Percentiles rank a stretch among this genome's conserved stretches.
Evolutionary conservation across 345 rosid genomes (phyloP).

Genomic region (Gossypium anomalum): DNA sequence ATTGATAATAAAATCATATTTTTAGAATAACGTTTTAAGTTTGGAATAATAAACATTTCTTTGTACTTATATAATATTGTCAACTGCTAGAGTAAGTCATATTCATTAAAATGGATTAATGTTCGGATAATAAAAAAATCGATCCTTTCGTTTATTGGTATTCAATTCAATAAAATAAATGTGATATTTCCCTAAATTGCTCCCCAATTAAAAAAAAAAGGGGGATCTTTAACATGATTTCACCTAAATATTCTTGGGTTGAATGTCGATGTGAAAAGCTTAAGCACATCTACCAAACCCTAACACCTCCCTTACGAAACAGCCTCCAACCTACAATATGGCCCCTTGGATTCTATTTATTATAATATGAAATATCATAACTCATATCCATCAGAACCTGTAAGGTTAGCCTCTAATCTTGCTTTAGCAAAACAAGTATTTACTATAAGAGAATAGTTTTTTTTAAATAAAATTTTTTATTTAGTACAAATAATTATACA

Average conservation of each 20-base stretch:
- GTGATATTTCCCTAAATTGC: background rate
- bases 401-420: too few relatives aligned
- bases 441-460: too few relatives aligned
- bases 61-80: background rate
- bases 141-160: background rate
- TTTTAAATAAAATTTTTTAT: too few relatives aligned
- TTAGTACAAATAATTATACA: too few relatives aligned
- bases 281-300: background rate
- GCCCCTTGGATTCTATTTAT: background rate
- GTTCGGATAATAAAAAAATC: background rate
- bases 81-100: background rate
- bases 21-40: background rate
- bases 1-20: background rate
- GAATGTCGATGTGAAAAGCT: constrained; percentile 4
- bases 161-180: background rate
- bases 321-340: too few relatives aligned
- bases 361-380: background rate
- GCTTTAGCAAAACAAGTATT: too few relatives aligned
- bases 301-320: too few relatives aligned
- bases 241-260: constrained; percentile 1
- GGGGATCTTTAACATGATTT: background rate
- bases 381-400: background rate
- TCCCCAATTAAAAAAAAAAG: background rate
- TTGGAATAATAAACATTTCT: background rate
- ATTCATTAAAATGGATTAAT: background rate